Evolutionary conservation across 176 grass and related monocot species (phyloP), one percentile per base, ranked within the genome.

Genomic region (Triticum monococcum): DNA sequence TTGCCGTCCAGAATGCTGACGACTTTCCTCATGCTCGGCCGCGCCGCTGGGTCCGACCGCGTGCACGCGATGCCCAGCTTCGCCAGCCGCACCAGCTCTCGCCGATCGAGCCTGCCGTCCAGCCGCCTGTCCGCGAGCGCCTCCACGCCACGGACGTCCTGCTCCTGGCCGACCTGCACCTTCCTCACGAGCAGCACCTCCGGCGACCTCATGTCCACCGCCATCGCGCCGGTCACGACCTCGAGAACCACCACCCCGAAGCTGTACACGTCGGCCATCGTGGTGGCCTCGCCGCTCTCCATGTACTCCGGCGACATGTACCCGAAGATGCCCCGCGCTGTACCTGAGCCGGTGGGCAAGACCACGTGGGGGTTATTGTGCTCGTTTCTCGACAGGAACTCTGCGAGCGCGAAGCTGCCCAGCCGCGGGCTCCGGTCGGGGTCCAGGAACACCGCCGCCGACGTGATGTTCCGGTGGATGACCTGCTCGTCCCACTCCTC

Each of bases 401-500:
- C 95, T 3, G 95, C 95, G 8, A 98, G 84, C 2, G 95, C 95
- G 72, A 98, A 98, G 87, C 91, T 88, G 7, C 95, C 95, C 40
- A 98, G 93, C 6, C 89, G 85, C 12, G 93, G 95, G 62, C 82
- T 98, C 83, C 86, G 84, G 81, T 95, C 95, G 4, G 88, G 77
- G 37, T 98, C 95, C 3, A 98, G 91, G 72, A 95, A 95, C 81
- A 98, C 72, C 8, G 95, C 95, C 2, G 93, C 87, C 0, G 95
- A 98, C 2, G 93, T 98, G 87, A 98, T 98, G 89, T 89, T 92
- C 57, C 91, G 91, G 83, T 98, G 95, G 89, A 98, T 95, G 45
- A 98, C 95, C 86, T 92, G 88, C 77, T 98, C 95, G 11, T 98
- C 95, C 95, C 95, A 98, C 77, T 98, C 95, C 87, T 98, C 95